Evolutionary conservation across 2,329 filamentous ascomycete species (phyloP).

Genomic region (Volutella citrinella): DNA sequence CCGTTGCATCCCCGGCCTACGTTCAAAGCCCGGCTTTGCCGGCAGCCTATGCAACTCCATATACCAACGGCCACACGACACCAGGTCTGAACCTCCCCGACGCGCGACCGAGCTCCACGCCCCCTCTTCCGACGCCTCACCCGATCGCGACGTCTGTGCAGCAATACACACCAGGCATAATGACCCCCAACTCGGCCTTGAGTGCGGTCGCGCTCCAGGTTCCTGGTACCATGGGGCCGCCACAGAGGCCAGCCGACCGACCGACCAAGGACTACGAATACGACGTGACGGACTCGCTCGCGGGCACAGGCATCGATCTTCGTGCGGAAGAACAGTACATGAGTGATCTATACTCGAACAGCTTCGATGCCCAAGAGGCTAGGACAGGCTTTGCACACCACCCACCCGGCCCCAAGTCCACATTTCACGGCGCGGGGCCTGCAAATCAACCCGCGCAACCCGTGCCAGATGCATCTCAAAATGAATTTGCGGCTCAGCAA

Average conservation of each 20-base stretch:
- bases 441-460: conserved; percentile 59
- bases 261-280: conserved; percentile 62
- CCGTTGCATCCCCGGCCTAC: conserved; percentile 35
- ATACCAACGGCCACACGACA: conserved; percentile 37
- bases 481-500: conserved; percentile 63
- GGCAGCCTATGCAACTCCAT: conserved; percentile 33
- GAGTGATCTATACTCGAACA: conserved; percentile 60
- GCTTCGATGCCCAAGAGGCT: conserved; percentile 45
- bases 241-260: conserved; percentile 59
- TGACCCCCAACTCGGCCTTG: conserved; percentile 20
- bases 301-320: conserved; percentile 82
- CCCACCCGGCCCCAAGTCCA: conserved; percentile 50
- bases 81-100: conserved; percentile 34
- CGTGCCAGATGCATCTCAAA: conserved; percentile 47
- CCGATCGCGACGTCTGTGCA: conserved; percentile 19
- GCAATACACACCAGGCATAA: conserved; percentile 24
- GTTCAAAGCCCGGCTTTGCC: conserved; percentile 31
- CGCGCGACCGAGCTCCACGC: conserved; percentile 29
- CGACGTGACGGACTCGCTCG: conserved; percentile 79
- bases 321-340: conserved; percentile 82
- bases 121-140: conserved; percentile 31
- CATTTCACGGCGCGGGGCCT: conserved; percentile 63
- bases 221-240: conserved; percentile 50
- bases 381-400: conserved; percentile 51
- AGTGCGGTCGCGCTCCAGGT: conserved; percentile 18